These are phyloP conservation scores for Trypanosoma boissoni DNA, from an alignment of 208 protist genomes.

Conservation along the genomic window DNA sequence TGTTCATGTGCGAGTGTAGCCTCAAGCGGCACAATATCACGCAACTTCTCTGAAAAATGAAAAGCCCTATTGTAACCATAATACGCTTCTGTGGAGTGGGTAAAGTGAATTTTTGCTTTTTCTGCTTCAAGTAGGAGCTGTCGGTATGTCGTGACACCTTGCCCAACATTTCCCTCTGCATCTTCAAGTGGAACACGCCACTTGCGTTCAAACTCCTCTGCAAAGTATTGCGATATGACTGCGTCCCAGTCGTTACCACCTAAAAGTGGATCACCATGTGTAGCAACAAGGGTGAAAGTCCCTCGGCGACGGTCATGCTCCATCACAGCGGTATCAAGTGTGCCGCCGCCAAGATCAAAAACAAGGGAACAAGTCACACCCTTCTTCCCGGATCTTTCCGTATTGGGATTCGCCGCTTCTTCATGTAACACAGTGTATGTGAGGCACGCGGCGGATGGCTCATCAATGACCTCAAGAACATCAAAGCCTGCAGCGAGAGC, in stretches of 20 bases:
- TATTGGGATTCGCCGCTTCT: conserved; percentile 7
- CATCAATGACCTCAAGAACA: conserved; percentile 92
- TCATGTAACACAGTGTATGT: conserved; percentile 76
- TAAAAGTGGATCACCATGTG: conserved; percentile 87
- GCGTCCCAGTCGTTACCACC: conserved; percentile 92
- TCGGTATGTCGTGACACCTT: conserved; percentile 67
- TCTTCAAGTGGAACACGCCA: conserved; percentile 88
- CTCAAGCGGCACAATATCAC: conserved; percentile 85
- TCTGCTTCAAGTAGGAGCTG: conserved; percentile 77
- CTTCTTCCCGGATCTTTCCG: conserved; percentile 24
- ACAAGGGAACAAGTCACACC: conserved; percentile 71
- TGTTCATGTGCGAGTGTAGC: conserved; percentile 81
- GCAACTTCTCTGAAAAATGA: conserved; percentile 81
- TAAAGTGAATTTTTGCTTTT: conserved; percentile 91
- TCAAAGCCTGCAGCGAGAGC: conserved; percentile 89
- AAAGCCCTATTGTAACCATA: conserved; percentile 88
- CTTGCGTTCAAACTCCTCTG: conserved; percentile 78
- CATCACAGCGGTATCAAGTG: conserved; percentile 90
- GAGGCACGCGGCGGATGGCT: conserved; percentile 88
- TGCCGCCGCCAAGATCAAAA: conserved; percentile 91
- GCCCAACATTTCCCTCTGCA: conserved; percentile 79
- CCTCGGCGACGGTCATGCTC: conserved; percentile 64
- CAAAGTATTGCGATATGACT: conserved; percentile 79
- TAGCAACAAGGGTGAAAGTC: conserved; percentile 78
- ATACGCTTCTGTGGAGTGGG: conserved; percentile 85